phyloP scores from a whole-genome alignment of 140 eudicot species.

The Cichorium intybus region DNA sequence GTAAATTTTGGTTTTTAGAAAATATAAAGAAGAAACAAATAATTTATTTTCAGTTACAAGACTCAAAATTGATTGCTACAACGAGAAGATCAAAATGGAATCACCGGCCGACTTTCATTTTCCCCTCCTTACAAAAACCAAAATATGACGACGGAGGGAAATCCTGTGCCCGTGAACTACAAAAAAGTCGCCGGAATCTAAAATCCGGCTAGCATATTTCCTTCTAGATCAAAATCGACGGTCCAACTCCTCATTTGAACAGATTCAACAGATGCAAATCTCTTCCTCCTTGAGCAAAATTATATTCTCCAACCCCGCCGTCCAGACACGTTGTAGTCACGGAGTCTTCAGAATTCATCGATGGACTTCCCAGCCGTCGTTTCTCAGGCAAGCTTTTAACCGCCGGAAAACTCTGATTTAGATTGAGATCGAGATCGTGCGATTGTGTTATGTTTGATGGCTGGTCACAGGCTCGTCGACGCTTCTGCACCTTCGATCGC shows the following conservation, averaged over 20 bases:
- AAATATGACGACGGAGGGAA: constrained; percentile 36
- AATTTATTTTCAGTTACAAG: constrained; percentile 17
- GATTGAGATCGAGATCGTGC: constrained; percentile 53
- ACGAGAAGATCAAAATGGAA: constrained; percentile 17
- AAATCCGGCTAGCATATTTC: constrained; percentile 24
- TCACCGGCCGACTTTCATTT: constrained; percentile 69
- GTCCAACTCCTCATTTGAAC: constrained; percentile 38
- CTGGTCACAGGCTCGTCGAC: constrained; percentile 34
- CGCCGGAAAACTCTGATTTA: constrained; percentile 34
- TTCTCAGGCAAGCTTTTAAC: constrained; percentile 35
- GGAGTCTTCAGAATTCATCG: constrained; percentile 85
- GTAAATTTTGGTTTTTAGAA: neutral
- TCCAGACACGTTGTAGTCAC: constrained; percentile 72
- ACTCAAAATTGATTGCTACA: constrained; percentile 7
- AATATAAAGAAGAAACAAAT: neutral
- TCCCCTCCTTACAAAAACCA: constrained; percentile 43
- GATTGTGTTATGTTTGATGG: constrained; percentile 14
- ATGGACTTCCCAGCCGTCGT: constrained; percentile 71
- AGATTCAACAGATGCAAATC: constrained; percentile 56
- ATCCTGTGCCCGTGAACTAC: constrained; percentile 69
- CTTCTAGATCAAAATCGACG: constrained; percentile 4
- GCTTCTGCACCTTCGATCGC: constrained; percentile 43
- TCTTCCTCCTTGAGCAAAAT: constrained; percentile 19
- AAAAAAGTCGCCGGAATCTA: constrained; percentile 47
- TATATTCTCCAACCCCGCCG: constrained; percentile 34